phyloP scores from a whole-genome alignment of 441 rosid genomes.

The Populus hybrid region DNA sequence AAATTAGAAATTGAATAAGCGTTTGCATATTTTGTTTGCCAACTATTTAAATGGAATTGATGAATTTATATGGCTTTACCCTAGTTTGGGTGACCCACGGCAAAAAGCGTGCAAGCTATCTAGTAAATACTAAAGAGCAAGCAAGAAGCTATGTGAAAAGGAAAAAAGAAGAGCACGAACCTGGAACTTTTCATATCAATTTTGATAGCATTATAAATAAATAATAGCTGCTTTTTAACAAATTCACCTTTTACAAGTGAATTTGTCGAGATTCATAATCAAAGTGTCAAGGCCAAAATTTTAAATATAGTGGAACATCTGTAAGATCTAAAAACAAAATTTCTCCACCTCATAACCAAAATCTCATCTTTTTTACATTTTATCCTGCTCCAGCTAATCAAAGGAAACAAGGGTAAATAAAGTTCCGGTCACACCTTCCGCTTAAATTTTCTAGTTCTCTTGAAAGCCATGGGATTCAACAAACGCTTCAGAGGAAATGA shows the following conservation, averaged over 20 bases:
- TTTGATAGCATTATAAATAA: too few species aligned
- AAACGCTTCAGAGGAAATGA: constrained; percentile 46
- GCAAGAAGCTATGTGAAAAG: too few species aligned
- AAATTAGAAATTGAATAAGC: too few species aligned
- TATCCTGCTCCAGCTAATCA: not conserved
- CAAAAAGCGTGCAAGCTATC: too few species aligned
- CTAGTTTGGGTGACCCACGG: too few species aligned
- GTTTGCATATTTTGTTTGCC: too few species aligned
- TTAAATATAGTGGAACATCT: not conserved
- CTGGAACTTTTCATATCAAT: too few species aligned
- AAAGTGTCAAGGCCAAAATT: not conserved
- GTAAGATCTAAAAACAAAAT: not conserved
- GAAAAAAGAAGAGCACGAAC: too few species aligned
- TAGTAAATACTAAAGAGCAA: too few species aligned
- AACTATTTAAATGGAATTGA: too few species aligned
- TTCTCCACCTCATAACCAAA: not conserved
- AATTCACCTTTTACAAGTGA: not conserved
- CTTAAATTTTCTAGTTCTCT: constrained; percentile 36
- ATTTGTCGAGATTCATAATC: not conserved
- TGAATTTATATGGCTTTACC: too few species aligned
- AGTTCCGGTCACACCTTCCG: not conserved
- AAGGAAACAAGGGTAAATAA: not conserved
- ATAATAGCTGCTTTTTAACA: too few species aligned
- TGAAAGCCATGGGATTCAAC: constrained; percentile 49
- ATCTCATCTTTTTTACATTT: not conserved